Conservation (phyloP, 305 asterid species). For the Plantago rigida region DNA sequence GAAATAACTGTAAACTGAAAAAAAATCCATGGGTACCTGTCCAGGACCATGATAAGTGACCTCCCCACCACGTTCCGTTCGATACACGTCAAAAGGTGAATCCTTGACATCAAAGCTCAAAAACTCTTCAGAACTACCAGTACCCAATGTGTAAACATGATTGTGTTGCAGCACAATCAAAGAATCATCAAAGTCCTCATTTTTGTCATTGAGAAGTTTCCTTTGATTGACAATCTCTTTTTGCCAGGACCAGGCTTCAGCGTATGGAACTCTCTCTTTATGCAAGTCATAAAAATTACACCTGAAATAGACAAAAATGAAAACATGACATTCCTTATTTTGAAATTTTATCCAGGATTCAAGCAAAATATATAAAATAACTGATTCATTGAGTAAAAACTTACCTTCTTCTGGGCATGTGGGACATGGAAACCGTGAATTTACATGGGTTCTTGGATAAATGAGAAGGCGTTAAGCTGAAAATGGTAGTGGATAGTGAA, state of each 20-base stretch:
- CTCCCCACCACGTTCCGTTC: conserved; percentile 84
- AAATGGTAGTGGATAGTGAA: conserved; percentile 23
- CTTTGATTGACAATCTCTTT: conserved; percentile 50
- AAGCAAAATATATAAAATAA: too few species aligned
- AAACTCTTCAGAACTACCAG: conserved; percentile 56
- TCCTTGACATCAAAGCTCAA: conserved; percentile 48
- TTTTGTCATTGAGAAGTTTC: conserved; percentile 28
- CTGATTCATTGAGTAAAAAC: not conserved
- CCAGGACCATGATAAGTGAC: conserved; percentile 88
- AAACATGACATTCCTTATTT: too few species aligned
- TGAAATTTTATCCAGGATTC: too few species aligned
- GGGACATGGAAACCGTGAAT: conserved; percentile 20
- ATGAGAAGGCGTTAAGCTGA: conserved; percentile 10
- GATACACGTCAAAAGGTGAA: conserved; percentile 51
- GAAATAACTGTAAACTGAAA: not conserved
- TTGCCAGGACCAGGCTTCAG: conserved; percentile 83
- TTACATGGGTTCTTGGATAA: conserved; percentile 4
- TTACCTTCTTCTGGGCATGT: conserved; percentile 47
- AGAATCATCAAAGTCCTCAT: conserved; percentile 50
- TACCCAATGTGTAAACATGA: conserved; percentile 78
- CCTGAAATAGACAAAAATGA: conserved; percentile 25
- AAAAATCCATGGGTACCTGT: conserved; percentile 38
- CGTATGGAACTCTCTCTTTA: conserved; percentile 60
- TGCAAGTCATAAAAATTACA: conserved; percentile 67
- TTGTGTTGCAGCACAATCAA: conserved; percentile 65